These are phyloP conservation scores for Aspergillus panamensis DNA, from an alignment of 495 filamentous ascomycete genomes.

Conservation along the genomic window DNA sequence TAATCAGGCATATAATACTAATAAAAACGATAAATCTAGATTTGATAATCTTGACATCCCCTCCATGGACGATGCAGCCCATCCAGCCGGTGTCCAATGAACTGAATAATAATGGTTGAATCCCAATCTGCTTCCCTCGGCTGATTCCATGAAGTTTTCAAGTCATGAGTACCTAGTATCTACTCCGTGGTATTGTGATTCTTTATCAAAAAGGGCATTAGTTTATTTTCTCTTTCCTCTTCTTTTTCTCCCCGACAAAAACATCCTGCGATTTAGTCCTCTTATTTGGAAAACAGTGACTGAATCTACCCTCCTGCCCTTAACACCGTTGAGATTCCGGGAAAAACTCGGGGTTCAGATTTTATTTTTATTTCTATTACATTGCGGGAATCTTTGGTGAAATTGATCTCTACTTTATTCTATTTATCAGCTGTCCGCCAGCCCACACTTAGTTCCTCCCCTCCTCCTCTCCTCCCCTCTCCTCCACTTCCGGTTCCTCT, in stretches of 20 bases:
- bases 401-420: slow-evolving; percentile 5
- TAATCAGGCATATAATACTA: not conserved
- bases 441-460: slow-evolving; percentile 21
- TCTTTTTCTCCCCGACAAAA: no score
- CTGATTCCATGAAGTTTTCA: not conserved
- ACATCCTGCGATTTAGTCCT: no score
- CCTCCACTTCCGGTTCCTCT: slow-evolving; percentile 22
- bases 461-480: slow-evolving; percentile 18
- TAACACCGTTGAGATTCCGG: no score
- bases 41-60: not conserved
- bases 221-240: no score
- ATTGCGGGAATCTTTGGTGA: not conserved
- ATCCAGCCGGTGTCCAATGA: slow-evolving; percentile 19
- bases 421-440: slow-evolving; percentile 15
- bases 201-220: not conserved
- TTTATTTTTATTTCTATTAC: not conserved
- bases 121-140: not conserved
- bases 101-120: not conserved
- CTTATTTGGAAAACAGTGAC: no score
- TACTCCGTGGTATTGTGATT: no score
- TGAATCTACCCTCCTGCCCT: no score
- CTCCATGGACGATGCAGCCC: slow-evolving; percentile 13
- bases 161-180: not conserved
- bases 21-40: not conserved
- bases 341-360: no score